phyloP scores from a whole-genome alignment of 2,329 filamentous ascomycete genomes.

The Chrysosporium queenslandicum region DNA sequence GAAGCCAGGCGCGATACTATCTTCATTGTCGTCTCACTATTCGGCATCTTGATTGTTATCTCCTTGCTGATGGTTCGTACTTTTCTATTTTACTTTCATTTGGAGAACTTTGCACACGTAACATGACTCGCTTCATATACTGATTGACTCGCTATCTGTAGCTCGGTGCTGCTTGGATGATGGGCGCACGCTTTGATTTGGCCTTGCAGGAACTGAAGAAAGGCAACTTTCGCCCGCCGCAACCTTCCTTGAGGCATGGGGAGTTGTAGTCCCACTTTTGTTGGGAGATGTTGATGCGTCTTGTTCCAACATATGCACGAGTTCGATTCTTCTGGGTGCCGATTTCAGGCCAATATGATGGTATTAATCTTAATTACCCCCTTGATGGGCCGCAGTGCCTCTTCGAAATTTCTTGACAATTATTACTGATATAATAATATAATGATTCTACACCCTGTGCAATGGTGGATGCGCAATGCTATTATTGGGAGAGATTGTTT shows the following conservation, averaged over 20 bases:
- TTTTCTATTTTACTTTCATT: no score
- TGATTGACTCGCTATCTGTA: slow-evolving; percentile 31
- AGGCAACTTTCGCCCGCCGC: slow-evolving; percentile 38
- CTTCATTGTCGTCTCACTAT: slow-evolving; percentile 42
- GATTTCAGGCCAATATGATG: background rate
- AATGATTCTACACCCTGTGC: slow-evolving; percentile 1
- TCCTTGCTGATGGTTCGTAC: slow-evolving; percentile 66
- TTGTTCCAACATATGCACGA: background rate
- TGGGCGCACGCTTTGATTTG: slow-evolving; percentile 74
- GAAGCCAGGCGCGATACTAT: slow-evolving; percentile 43
- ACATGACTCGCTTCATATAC: background rate
- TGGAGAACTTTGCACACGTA: slow-evolving; percentile 8
- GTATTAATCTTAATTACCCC: slow-evolving; percentile 14
- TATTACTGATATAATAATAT: slow-evolving; percentile 12
- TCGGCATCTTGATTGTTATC: slow-evolving; percentile 60
- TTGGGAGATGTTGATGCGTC: slow-evolving; percentile 20
- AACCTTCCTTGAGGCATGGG: slow-evolving; percentile 27
- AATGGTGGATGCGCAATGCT: background rate
- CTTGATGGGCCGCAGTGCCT: background rate
- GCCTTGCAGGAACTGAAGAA: slow-evolving; percentile 48
- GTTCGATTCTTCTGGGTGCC: slow-evolving; percentile 12
- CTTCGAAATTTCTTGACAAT: background rate
- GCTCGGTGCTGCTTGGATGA: slow-evolving; percentile 66
- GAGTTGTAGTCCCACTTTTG: slow-evolving; percentile 35
- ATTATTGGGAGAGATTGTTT: background rate